Percentiles rank a stretch among this genome's conserved stretches.
phyloP scores from a whole-genome alignment of 306 rosid genomes.

The Delonix regia region DNA sequence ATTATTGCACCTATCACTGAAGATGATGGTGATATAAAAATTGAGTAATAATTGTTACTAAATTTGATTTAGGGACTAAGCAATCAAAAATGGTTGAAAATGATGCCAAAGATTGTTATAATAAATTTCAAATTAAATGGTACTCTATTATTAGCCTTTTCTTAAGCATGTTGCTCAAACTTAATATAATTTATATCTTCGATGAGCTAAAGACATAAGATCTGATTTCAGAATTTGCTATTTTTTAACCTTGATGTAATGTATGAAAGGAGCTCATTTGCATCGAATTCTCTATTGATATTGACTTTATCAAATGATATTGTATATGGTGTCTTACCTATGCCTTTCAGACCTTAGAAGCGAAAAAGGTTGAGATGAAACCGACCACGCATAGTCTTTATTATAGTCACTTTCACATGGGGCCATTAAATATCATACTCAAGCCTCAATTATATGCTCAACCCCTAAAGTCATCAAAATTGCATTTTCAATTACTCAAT shows the following conservation, averaged over 20 bases:
- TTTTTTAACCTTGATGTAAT: slow-evolving; percentile 38
- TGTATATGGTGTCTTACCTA: neutral
- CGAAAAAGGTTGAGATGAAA: slow-evolving; percentile 20
- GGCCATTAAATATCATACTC: neutral
- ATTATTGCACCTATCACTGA: slow-evolving; percentile 37
- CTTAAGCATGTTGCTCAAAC: neutral
- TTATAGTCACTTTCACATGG: slow-evolving; percentile 25
- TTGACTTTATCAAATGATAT: slow-evolving; percentile 6
- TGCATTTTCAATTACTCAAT: slow-evolving; percentile 5
- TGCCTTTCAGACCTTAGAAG: slow-evolving; percentile 15
- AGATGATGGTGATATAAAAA: slow-evolving; percentile 15
- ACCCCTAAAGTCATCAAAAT: neutral
- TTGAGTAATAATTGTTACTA: slow-evolving; percentile 17
- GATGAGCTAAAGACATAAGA: slow-evolving; percentile 20
- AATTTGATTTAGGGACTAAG: slow-evolving; percentile 24
- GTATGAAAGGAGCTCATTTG: slow-evolving; percentile 26
- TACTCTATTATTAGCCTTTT: neutral
- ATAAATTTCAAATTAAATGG: neutral
- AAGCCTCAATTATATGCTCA: neutral
- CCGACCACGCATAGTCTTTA: slow-evolving; percentile 20
- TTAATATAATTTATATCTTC: slow-evolving; percentile 3
- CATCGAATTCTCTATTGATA: neutral
- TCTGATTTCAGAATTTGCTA: slow-evolving; percentile 30
- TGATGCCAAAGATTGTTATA: slow-evolving; percentile 2
- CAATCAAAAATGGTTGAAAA: slow-evolving; percentile 26